Evolutionary conservation across 164 flowering plant genomes (phyloP).

Genomic region (Stephania yunnanensis): DNA sequence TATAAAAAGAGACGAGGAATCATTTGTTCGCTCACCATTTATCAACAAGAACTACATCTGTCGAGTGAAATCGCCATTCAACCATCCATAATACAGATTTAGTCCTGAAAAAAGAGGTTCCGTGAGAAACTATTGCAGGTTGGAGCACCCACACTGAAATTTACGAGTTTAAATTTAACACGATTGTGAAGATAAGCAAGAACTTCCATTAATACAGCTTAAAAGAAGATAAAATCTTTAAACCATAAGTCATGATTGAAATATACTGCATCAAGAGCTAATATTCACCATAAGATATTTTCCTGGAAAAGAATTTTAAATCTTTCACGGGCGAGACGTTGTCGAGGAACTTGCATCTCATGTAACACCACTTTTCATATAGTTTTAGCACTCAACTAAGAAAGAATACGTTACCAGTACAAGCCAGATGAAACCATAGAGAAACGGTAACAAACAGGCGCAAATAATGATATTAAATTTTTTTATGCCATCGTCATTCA

Average conservation of each 20-base stretch:
- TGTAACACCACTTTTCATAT: not conserved
- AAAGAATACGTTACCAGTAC: not conserved
- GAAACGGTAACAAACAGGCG: not conserved
- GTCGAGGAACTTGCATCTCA: not conserved
- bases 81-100: conserved; percentile 76
- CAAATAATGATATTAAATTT: not conserved
- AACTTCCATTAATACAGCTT: not conserved
- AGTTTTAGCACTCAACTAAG: not conserved
- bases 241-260: not conserved
- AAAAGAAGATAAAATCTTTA: not conserved
- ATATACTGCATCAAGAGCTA: not conserved
- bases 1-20: not conserved
- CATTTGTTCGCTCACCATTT: conserved; percentile 50
- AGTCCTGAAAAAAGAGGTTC: conserved; percentile 39
- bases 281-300: not conserved
- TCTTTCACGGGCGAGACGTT: not conserved
- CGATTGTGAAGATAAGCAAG: not conserved
- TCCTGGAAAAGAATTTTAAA: too few species aligned
- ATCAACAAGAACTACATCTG: conserved; percentile 58
- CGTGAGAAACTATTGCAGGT: not conserved
- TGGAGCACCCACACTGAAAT: not conserved
- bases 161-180: not conserved
- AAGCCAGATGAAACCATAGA: not conserved
- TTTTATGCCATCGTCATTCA: not conserved
- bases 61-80: conserved; percentile 85